Evolutionary conservation across 768 basidiomycete genomes (phyloP), one percentile per base, ranked within the genome.

Genomic region (Tricholoma furcatifolium): DNA sequence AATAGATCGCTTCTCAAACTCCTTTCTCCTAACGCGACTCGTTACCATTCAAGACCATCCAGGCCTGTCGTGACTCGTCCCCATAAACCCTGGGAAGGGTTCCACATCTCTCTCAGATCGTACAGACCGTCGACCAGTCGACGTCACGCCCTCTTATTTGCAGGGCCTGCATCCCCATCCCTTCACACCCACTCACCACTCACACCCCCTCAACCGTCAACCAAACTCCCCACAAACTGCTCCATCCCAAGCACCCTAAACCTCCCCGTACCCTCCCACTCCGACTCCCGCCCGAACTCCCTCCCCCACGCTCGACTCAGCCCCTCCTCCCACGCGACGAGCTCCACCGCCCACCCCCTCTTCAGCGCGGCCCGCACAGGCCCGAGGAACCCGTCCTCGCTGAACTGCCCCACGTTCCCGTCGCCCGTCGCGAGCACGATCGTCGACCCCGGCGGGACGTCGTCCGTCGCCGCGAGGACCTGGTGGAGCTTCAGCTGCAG

Each of bases 351-450:
- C 95, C 95, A 98, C 2, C 95, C 95, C 43, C 87, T 82, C 69
- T 84, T 87, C 60, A 98, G 71, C 4, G 95, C 95, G 11, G 86
- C 84, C 52, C 90, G 74, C 11, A 94, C 91, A 40, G 89, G 88
- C 0, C 93, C 74, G 70, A 54, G 11, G 44, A 97, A 98, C 6
- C 95, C 95, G 62, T 93, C 89, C 54, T 92, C 89, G 67, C 85
- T 95, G 66, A 96, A 97, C 65, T 96, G 89, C 5, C 91, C 89
- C 9, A 88, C 86, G 62, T 92, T 91, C 20, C 93, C 93, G 67
- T 98, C 95, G 4, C 95, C 95, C 0, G 95, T 97, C 1, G 92
- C 95, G 39, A 98, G 81, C 41, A 97, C 87, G 60, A 97, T 89
- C 17, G 91, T 93, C 11, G 85, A 81, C 2, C 83, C 81, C 10